A percentile compares a stretch with the other conserved stretches of the same genome.
Conservation (phyloP, 2,329 filamentous ascomycete species). For the Fusarium lyarnte region DNA sequence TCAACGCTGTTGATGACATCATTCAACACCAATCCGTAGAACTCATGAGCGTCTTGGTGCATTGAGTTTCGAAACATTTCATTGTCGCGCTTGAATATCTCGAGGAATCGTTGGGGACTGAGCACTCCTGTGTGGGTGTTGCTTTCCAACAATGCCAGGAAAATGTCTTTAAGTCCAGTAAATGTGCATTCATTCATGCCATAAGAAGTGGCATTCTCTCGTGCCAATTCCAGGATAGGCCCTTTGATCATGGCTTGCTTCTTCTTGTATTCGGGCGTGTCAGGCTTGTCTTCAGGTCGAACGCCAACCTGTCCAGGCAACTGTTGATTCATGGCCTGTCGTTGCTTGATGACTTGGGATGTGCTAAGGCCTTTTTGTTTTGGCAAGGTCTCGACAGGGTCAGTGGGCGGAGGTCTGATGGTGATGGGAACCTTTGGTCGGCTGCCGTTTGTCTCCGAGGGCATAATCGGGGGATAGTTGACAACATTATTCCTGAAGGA, state of each 20-base stretch:
- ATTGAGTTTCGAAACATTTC: constrained; percentile 97
- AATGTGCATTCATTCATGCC: constrained; percentile 96
- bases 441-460: constrained; percentile 73
- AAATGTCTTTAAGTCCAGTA: constrained; percentile 94
- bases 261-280: constrained; percentile 97
- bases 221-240: constrained; percentile 84
- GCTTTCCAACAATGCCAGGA: constrained; percentile 86
- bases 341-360: constrained; percentile 65
- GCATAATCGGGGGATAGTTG: constrained; percentile 81
- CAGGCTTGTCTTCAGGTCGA: constrained; percentile 89
- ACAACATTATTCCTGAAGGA: constrained; percentile 94
- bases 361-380: constrained; percentile 64
- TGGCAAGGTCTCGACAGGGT: constrained; percentile 47
- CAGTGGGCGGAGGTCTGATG: constrained; percentile 65
- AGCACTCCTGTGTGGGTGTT: constrained; percentile 86
- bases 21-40: constrained; percentile 93
- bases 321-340: constrained; percentile 64
- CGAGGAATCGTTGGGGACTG: constrained; percentile 90
- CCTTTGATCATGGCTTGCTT: constrained; percentile 90
- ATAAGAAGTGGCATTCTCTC: constrained; percentile 81
- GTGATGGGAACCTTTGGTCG: constrained; percentile 67
- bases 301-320: constrained; percentile 63
- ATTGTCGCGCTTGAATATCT: constrained; percentile 92
- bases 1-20: constrained; percentile 96
- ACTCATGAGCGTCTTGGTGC: constrained; percentile 99